Conservation (phyloP, 257 asterid species). For the Fraxinus americana region DNA sequence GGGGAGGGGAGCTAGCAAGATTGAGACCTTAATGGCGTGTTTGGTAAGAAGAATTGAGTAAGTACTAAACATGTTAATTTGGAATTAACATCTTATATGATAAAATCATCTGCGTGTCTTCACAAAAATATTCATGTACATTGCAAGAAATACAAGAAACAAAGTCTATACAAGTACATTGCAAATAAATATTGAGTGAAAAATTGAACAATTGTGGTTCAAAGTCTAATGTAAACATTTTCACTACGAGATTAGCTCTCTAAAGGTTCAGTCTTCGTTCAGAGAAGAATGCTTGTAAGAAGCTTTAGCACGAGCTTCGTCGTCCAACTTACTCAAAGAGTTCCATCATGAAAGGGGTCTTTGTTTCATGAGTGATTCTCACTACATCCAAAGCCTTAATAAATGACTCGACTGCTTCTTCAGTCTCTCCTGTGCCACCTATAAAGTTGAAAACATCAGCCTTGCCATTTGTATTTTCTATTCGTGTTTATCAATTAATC, state of each 20-base stretch:
- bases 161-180: neutral
- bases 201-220: neutral
- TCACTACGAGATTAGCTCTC: neutral
- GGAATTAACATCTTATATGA: neutral
- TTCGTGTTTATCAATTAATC: too few relatives aligned
- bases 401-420: slow-evolving; percentile 66
- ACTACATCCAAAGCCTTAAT: slow-evolving; percentile 68
- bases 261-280: slow-evolving; percentile 18
- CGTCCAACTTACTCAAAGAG: slow-evolving; percentile 69
- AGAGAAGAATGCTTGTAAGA: slow-evolving; percentile 47
- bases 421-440: slow-evolving; percentile 79
- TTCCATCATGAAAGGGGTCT: slow-evolving; percentile 57
- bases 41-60: neutral
- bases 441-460: slow-evolving; percentile 16
- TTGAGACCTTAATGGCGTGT: neutral
- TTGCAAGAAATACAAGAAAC: neutral
- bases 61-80: neutral
- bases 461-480: neutral
- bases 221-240: too few relatives aligned
- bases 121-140: neutral
- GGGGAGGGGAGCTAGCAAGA: neutral
- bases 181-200: neutral
- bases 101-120: neutral
- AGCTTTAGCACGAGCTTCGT: slow-evolving; percentile 72
- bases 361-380: slow-evolving; percentile 73